phyloP scores from a whole-genome alignment of 306 rosid genomes.

The Oemleria cerasiformis region DNA sequence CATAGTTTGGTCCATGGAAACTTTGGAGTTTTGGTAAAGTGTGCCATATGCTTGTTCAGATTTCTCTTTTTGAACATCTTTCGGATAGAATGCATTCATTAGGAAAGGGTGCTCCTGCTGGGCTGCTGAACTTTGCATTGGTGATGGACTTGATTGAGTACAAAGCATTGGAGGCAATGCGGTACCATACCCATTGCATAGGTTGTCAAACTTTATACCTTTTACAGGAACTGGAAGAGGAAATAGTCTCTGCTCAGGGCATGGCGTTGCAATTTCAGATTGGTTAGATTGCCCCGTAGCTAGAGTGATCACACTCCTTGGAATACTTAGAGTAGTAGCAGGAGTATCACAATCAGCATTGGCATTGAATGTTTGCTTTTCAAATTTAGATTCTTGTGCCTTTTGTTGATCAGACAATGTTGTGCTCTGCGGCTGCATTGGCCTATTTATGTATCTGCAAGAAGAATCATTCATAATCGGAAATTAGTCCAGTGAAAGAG shows the following conservation, averaged over 20 bases:
- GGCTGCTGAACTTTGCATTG: slow-evolving; percentile 41
- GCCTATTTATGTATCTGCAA: slow-evolving; percentile 73
- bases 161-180: slow-evolving; percentile 45
- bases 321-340: slow-evolving; percentile 43
- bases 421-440: slow-evolving; percentile 41
- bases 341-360: slow-evolving; percentile 34
- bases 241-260: slow-evolving; percentile 40
- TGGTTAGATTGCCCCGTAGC: slow-evolving; percentile 60
- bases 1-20: slow-evolving; percentile 28
- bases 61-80: slow-evolving; percentile 38
- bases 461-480: slow-evolving; percentile 26
- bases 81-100: slow-evolving; percentile 52
- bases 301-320: slow-evolving; percentile 39
- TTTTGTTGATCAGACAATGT: slow-evolving; percentile 40
- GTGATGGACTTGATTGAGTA: slow-evolving; percentile 49
- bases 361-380: slow-evolving; percentile 30
- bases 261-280: slow-evolving; percentile 50
- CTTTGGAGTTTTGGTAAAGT: slow-evolving; percentile 33
- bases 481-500: background rate
- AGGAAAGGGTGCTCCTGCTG: slow-evolving; percentile 51
- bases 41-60: slow-evolving; percentile 46
- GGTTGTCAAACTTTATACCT: slow-evolving; percentile 53
- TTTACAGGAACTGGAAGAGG: slow-evolving; percentile 66
- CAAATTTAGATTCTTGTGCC: slow-evolving; percentile 44
- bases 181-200: slow-evolving; percentile 47